Percentiles rank a stretch among this genome's conserved stretches.
Conservation (phyloP, 768 basidiomycete genomes). For the Lentinula raphanica region DNA sequence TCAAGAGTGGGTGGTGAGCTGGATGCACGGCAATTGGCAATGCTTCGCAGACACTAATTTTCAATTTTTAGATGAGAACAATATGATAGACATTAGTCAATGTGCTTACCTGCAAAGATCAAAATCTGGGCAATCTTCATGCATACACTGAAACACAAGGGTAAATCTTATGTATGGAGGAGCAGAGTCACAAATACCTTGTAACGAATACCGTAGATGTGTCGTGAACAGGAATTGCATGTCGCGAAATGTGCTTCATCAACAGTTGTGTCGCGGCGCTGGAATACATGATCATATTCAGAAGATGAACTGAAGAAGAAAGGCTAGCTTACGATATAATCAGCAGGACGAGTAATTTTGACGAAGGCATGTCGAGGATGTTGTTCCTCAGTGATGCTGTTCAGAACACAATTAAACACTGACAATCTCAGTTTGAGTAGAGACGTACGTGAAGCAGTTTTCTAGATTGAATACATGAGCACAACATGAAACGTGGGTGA, state of each 20-base stretch:
- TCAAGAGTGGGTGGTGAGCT: slow-evolving; percentile 63
- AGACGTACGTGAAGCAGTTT: slow-evolving; percentile 58
- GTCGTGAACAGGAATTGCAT: slow-evolving; percentile 56
- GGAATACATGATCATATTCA: neutral
- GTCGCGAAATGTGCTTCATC: slow-evolving; percentile 44
- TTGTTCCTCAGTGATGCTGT: slow-evolving; percentile 61
- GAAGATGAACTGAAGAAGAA: neutral
- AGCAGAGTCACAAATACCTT: slow-evolving; percentile 42
- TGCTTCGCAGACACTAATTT: slow-evolving; percentile 56
- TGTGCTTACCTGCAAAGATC: slow-evolving; percentile 62
- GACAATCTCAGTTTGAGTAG: neutral
- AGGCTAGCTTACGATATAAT: slow-evolving; percentile 49
- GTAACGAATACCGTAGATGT: slow-evolving; percentile 62
- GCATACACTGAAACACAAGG: slow-evolving; percentile 64
- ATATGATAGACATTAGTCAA: neutral
- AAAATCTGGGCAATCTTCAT: slow-evolving; percentile 70
- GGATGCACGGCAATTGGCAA: slow-evolving; percentile 76
- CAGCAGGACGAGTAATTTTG: slow-evolving; percentile 45
- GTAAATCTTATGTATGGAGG: neutral
- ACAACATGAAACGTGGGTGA: neutral
- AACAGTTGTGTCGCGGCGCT: slow-evolving; percentile 19
- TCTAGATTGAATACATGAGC: neutral
- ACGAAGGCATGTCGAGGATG: slow-evolving; percentile 78
- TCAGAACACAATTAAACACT: neutral
- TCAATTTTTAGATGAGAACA: neutral